Base-by-base conservation (phyloP, 2,329 filamentous ascomycete species). In the Colletotrichum paranaense region DNA sequence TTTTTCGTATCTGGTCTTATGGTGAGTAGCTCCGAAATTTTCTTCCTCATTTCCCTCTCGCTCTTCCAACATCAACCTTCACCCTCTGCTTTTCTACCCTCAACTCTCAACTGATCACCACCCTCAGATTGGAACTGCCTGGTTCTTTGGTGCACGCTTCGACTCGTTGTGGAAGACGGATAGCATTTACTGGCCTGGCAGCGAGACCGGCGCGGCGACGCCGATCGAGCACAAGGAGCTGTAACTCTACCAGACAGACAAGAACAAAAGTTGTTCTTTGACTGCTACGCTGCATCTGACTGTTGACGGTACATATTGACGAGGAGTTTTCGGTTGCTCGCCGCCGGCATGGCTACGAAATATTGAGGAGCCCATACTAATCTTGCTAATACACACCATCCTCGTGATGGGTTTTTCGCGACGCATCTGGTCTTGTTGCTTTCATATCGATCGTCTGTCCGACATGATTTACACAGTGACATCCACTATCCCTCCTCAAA, bases 141-240 rank as follows among this genome's bases (percentile, higher is more conserved):
- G 91, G 89, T 84, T 93, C 63, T 88, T 95, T 76, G 95, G 96
- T 69, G 95, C 95, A 35, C 90, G 93, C 70, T 97, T 98, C 82
- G 94, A 97, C 81, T 76, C 79, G 6, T 60, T 75, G 28, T 75
- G 73, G 73, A 75, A 68, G 63, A 55, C 68, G 46, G 65, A 75
- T 1, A 57, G 73, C 57, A 72, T 74, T 59, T 65, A 69, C 63
- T 75, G 74, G 74, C 69, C 74, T 9, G 53, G 68, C 62, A 59
- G 62, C 56, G 70, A 73, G 58, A 52, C 65, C 71, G 62, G 62
- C 52, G 63, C 65, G 66, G 57, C 67, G 42, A 35, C 38, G 71
- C 72, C 72, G 24, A 59, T 74, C 9, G 72, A 63, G 58, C 74
- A 75, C 38, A 66, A 72, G 62, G 74, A 75, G 69, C 68, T 75